Evolutionary conservation across 257 asterid genomes (phyloP).

Genomic region (Fraxinus quadrangulata): DNA sequence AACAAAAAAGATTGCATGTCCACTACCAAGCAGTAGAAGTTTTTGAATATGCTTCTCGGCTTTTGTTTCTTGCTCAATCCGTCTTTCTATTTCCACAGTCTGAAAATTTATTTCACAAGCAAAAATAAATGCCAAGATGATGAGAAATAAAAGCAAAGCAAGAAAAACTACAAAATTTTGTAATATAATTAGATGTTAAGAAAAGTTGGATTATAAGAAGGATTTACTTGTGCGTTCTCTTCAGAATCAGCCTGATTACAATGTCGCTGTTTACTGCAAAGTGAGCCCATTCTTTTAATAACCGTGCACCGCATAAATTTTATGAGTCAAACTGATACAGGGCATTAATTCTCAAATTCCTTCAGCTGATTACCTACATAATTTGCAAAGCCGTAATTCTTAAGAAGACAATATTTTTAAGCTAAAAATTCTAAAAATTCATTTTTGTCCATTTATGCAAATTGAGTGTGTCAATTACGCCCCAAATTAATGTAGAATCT

Average conservation of each 20-base stretch:
- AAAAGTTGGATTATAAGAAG: conserved; percentile 12
- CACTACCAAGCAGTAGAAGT: conserved; percentile 89
- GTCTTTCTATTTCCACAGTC: conserved; percentile 96
- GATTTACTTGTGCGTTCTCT: conserved; percentile 79
- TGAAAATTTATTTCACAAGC: conserved; percentile 33
- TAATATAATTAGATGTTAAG: neutral
- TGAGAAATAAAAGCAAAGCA: neutral
- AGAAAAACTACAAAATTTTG: conserved; percentile 11
- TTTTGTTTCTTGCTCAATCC: conserved; percentile 94
- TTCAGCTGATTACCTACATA: conserved; percentile 24
- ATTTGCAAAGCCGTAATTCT: conserved; percentile 21
- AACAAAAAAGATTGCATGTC: conserved; percentile 24
- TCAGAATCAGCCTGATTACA: conserved; percentile 66
- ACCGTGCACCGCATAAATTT: conserved; percentile 48
- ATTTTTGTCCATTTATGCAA: conserved; percentile 4
- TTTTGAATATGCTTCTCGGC: conserved; percentile 97
- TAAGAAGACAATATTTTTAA: conserved; percentile 11
- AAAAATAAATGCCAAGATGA: conserved; percentile 7
- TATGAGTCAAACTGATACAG: conserved; percentile 37
- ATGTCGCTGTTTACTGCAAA: conserved; percentile 85
- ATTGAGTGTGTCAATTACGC: neutral
- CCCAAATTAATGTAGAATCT: neutral
- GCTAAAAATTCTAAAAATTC: neutral
- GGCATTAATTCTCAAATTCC: conserved; percentile 37
- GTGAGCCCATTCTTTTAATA: conserved; percentile 71